Evolutionary conservation across 345 rosid genomes (phyloP).

Genomic region (Mangifera indica): DNA sequence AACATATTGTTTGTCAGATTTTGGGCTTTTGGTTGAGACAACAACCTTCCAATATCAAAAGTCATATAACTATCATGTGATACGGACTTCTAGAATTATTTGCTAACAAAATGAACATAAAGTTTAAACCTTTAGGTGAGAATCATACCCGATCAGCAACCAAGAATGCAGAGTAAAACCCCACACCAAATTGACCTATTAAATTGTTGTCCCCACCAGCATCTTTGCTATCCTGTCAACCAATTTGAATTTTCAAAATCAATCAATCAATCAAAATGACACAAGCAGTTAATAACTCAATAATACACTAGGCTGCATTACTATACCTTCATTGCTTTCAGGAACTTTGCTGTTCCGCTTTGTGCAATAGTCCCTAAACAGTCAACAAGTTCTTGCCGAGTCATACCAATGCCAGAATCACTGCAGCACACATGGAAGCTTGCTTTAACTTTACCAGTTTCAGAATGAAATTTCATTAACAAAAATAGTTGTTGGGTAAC

Average conservation of each 20-base stretch:
- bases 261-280: background rate
- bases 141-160: conserved; percentile 75
- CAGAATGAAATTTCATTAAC: conserved; percentile 4
- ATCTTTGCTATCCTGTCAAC: conserved; percentile 81
- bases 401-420: conserved; percentile 97
- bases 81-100: conserved; percentile 12
- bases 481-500: background rate
- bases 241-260: conserved; percentile 22
- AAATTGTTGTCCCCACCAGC: conserved; percentile 76
- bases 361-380: conserved; percentile 98
- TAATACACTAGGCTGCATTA: background rate
- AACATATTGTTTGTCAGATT: conserved; percentile 84
- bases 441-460: background rate
- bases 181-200: conserved; percentile 98
- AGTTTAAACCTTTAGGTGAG: background rate
- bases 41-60: conserved; percentile 47
- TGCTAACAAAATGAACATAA: background rate
- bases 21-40: conserved; percentile 91
- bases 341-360: conserved; percentile 96
- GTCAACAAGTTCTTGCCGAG: conserved; percentile 83
- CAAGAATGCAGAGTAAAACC: conserved; percentile 91
- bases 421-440: conserved; percentile 39
- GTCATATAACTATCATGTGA: background rate
- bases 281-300: background rate
- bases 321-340: conserved; percentile 82